phyloP scores from a whole-genome alignment of 768 basidiomycete genomes.

The Mycena belliarum region DNA sequence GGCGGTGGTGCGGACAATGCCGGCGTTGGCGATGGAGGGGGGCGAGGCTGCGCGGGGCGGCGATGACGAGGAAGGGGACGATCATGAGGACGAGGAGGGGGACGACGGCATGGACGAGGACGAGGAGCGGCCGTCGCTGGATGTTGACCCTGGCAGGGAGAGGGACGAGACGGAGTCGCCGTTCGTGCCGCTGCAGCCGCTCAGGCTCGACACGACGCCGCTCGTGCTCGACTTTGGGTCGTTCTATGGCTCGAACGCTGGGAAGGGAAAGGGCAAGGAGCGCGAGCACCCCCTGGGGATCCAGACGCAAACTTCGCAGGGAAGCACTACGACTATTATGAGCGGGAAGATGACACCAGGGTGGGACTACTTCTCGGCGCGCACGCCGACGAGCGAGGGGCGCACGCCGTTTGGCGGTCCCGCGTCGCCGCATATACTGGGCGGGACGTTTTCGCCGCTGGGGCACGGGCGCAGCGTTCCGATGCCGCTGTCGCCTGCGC shows the following conservation, averaged over 20 bases:
- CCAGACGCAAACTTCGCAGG: slow-evolving; percentile 1
- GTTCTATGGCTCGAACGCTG: too few species aligned
- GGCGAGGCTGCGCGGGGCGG: slow-evolving; percentile 34
- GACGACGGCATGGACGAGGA: slow-evolving; percentile 25
- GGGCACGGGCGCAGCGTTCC: too few species aligned
- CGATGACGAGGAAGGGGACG: slow-evolving; percentile 33
- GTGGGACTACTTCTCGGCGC: slow-evolving; percentile 22
- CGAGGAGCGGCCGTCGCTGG: slow-evolving; percentile 23
- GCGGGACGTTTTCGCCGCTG: background rate
- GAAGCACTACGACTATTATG: background rate
- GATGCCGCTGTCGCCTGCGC: too few species aligned
- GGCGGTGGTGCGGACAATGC: slow-evolving; percentile 51
- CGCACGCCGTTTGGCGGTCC: slow-evolving; percentile 11
- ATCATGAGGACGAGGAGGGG: slow-evolving; percentile 36
- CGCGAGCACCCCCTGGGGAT: slow-evolving; percentile 21
- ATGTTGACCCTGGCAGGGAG: slow-evolving; percentile 17
- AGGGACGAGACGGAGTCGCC: slow-evolving; percentile 21
- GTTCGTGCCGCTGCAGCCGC: slow-evolving; percentile 12
- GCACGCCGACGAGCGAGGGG: slow-evolving; percentile 26
- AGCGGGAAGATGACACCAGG: too few species aligned
- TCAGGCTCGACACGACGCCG: slow-evolving; percentile 13
- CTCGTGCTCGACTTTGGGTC: slow-evolving; percentile 34
- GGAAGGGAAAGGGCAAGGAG: slow-evolving; percentile 27
- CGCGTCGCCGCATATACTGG: background rate
- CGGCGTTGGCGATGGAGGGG: slow-evolving; percentile 48